These are phyloP conservation scores for Xylaria cubensis DNA, from an alignment of 495 filamentous ascomycete genomes.

Conservation along the genomic window DNA sequence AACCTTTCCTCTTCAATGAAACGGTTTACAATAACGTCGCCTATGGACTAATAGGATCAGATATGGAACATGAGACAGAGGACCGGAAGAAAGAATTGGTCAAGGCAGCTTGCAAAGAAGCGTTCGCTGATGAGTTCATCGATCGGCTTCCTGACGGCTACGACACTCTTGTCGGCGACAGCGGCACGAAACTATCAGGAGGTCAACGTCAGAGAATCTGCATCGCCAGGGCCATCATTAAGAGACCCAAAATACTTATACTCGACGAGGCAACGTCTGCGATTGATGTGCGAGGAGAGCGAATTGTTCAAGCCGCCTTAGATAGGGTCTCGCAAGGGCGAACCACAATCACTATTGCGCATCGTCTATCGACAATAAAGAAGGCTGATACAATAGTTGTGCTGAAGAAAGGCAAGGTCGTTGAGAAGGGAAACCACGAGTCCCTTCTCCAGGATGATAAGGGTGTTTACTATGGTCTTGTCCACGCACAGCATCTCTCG, in stretches of 20 bases:
- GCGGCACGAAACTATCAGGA: constrained; percentile 60
- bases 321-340: constrained; percentile 70
- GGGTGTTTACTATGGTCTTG: constrained; percentile 63
- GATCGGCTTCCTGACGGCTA: constrained; percentile 65
- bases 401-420: constrained; percentile 63
- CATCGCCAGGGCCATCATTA: constrained; percentile 73
- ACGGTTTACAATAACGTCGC: constrained; percentile 70
- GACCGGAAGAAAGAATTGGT: constrained; percentile 61
- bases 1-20: constrained; percentile 77
- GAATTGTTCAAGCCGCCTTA: constrained; percentile 73
- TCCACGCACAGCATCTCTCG: constrained; percentile 62
- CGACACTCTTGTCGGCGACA: constrained; percentile 57
- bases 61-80: constrained; percentile 59
- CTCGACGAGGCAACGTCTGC: constrained; percentile 87
- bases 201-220: constrained; percentile 73
- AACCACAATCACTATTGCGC: constrained; percentile 80
- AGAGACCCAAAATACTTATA: constrained; percentile 78
- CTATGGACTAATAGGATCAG: constrained; percentile 64
- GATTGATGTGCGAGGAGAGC: constrained; percentile 75
- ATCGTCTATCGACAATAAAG: constrained; percentile 73
- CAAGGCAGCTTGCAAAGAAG: constrained; percentile 62
- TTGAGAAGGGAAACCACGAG: constrained; percentile 76
- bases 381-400: constrained; percentile 75
- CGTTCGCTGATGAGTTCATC: constrained; percentile 66
- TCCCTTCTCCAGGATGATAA: constrained; percentile 65